A percentile compares a stretch with the other conserved stretches of the same genome.
phyloP scores from a whole-genome alignment of 1,139 yeast species.

The Schwanniomyces etchellsii region DNA sequence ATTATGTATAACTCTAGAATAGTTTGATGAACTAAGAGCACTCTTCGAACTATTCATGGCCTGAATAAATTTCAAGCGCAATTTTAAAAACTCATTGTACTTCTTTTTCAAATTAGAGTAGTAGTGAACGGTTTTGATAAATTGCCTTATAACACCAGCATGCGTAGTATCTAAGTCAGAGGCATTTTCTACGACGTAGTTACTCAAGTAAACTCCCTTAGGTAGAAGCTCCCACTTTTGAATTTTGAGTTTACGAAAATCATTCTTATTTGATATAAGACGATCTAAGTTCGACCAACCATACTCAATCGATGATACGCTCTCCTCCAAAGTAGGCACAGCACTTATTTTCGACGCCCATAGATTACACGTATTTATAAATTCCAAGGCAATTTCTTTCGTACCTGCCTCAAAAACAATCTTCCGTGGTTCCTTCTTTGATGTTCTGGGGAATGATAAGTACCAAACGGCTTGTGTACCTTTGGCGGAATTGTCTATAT shows the following conservation, averaged over 20 bases:
- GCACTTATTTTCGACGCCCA: constrained; percentile 88
- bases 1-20: constrained; percentile 29
- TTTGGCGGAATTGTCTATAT: constrained; percentile 20
- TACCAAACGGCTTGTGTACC: constrained; percentile 21
- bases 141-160: constrained; percentile 43
- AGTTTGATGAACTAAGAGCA: constrained; percentile 25
- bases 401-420: constrained; percentile 58
- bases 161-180: constrained; percentile 18
- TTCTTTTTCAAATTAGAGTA: constrained; percentile 36
- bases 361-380: constrained; percentile 74
- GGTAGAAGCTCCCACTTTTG: constrained; percentile 40
- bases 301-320: constrained; percentile 71
- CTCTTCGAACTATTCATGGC: constrained; percentile 20
- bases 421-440: constrained; percentile 30
- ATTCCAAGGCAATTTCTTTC: constrained; percentile 62
- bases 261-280: constrained; percentile 21
- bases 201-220: constrained; percentile 38
- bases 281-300: constrained; percentile 66
- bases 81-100: constrained; percentile 29
- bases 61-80: constrained; percentile 26
- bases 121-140: constrained; percentile 38
- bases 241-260: constrained; percentile 33
- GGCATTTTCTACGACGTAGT: constrained; percentile 19
- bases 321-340: constrained; percentile 57
- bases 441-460: constrained; percentile 33